These are phyloP conservation scores for Saitozyma sp. DNA, from an alignment of 768 basidiomycete species.

Conservation along the genomic window DNA sequence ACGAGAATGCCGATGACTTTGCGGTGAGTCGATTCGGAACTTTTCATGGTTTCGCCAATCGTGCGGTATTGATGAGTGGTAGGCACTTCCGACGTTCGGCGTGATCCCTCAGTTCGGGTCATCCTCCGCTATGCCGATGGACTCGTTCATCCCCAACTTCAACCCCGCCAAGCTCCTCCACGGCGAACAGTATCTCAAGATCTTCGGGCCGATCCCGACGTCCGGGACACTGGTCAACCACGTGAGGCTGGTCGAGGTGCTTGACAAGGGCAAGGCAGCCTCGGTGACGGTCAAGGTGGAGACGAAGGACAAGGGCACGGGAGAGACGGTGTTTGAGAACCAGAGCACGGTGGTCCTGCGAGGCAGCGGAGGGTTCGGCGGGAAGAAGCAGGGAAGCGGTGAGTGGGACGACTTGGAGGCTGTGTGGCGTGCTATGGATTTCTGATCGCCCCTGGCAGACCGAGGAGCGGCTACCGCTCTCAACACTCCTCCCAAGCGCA, in stretches of 20 bases:
- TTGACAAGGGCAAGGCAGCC: constrained; percentile 78
- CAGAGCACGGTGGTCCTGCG: constrained; percentile 89
- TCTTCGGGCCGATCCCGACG: constrained; percentile 83
- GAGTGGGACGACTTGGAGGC: constrained; percentile 25
- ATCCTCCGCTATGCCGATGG: constrained; percentile 66
- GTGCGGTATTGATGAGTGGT: constrained; percentile 7
- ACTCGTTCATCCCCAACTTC: constrained; percentile 86
- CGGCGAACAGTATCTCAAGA: constrained; percentile 91
- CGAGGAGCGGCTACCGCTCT: constrained; percentile 82
- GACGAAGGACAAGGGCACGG: constrained; percentile 75
- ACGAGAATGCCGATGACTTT: constrained; percentile 85
- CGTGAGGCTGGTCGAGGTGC: constrained; percentile 62
- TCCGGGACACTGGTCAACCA: constrained; percentile 75
- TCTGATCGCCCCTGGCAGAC: constrained; percentile 57
- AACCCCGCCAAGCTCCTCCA: constrained; percentile 96
- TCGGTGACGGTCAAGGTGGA: constrained; percentile 76
- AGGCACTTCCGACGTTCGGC: constrained; percentile 87
- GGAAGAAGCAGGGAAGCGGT: constrained; percentile 81
- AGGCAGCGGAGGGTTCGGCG: constrained; percentile 93
- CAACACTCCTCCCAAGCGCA: constrained; percentile 76
- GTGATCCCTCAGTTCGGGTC: constrained; percentile 88
- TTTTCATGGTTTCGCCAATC: not conserved
- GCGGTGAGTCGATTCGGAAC: constrained; percentile 26
- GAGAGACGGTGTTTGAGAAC: constrained; percentile 84
- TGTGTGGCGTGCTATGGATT: too few species aligned